These are phyloP conservation scores for Paecilomyces dactylethromorphus DNA, from an alignment of 2,329 filamentous ascomycete genomes.

Conservation along the genomic window DNA sequence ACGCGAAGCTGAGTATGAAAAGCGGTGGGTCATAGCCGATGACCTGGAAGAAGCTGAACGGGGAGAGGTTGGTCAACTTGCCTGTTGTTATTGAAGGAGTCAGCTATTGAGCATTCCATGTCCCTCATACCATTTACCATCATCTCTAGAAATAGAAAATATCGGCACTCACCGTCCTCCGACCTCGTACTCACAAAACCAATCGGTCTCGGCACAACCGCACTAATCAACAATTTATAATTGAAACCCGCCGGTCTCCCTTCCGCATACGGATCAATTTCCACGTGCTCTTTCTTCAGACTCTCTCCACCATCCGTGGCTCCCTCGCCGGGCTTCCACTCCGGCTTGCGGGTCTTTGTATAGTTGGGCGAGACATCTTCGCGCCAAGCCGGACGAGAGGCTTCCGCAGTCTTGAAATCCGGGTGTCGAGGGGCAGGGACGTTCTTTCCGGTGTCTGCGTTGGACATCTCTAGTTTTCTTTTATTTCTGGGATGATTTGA, in stretches of 20 bases:
- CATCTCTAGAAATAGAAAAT: not conserved
- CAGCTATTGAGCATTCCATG: not conserved
- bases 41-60: slow-evolving; percentile 75
- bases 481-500: not conserved
- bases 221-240: slow-evolving; percentile 81
- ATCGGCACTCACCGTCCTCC: slow-evolving; percentile 44
- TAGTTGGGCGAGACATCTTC: slow-evolving; percentile 12
- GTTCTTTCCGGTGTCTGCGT: not conserved
- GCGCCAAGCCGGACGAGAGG: slow-evolving; percentile 24
- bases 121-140: not conserved
- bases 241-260: slow-evolving; percentile 61
- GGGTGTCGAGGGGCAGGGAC: not conserved
- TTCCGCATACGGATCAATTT: slow-evolving; percentile 68
- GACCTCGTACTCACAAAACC: slow-evolving; percentile 50
- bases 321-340: slow-evolving; percentile 26
- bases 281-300: slow-evolving; percentile 52
- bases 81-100: slow-evolving; percentile 29
- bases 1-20: slow-evolving; percentile 57
- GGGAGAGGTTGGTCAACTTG: slow-evolving; percentile 64
- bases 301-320: slow-evolving; percentile 30
- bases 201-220: slow-evolving; percentile 70
- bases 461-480: not conserved
- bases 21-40: slow-evolving; percentile 75
- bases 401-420: slow-evolving; percentile 22
- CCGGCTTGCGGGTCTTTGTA: slow-evolving; percentile 24